Conservation (phyloP, 2,329 filamentous ascomycete genomes). For the Ascosphaera pollenicola region DNA sequence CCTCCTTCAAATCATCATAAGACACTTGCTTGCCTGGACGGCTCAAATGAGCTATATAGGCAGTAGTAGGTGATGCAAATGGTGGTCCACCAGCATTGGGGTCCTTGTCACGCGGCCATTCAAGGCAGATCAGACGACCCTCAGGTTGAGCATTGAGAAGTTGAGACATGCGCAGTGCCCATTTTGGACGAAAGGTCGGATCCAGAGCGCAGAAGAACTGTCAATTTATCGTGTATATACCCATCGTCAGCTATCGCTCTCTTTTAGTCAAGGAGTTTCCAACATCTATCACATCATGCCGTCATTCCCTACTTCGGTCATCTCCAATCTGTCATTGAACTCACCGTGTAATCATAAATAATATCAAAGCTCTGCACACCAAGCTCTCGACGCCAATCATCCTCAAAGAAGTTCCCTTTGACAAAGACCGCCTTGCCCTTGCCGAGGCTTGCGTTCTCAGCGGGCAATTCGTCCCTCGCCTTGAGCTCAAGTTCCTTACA, state of each 20-base stretch:
- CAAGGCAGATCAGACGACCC: slow-evolving; percentile 41
- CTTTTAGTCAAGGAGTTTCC: background rate
- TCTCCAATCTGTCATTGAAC: slow-evolving; percentile 8
- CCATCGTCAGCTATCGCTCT: slow-evolving; percentile 1
- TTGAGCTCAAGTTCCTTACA: slow-evolving; percentile 14
- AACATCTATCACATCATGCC: background rate
- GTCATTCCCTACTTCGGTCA: background rate
- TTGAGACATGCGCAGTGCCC: slow-evolving; percentile 32
- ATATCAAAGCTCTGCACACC: slow-evolving; percentile 21
- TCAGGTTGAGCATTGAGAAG: slow-evolving; percentile 26
- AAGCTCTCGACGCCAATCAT: slow-evolving; percentile 18
- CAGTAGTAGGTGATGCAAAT: slow-evolving; percentile 43
- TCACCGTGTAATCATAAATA: slow-evolving; percentile 40
- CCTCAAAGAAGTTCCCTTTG: slow-evolving; percentile 23
- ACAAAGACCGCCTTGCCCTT: slow-evolving; percentile 20
- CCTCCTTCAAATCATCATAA: slow-evolving; percentile 26
- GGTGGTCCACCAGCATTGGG: slow-evolving; percentile 47
- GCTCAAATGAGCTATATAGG: slow-evolving; percentile 50
- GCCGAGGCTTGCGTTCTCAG: slow-evolving; percentile 14
- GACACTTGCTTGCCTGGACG: slow-evolving; percentile 44
- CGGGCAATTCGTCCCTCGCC: slow-evolving; percentile 14
- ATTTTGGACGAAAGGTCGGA: slow-evolving; percentile 30
- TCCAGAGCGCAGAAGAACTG: slow-evolving; percentile 41
- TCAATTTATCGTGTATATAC: background rate
- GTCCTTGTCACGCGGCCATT: slow-evolving; percentile 56